These are phyloP conservation scores for Cyberlindnera amylophila DNA, from an alignment of 805 yeast genomes.

Conservation along the genomic window DNA sequence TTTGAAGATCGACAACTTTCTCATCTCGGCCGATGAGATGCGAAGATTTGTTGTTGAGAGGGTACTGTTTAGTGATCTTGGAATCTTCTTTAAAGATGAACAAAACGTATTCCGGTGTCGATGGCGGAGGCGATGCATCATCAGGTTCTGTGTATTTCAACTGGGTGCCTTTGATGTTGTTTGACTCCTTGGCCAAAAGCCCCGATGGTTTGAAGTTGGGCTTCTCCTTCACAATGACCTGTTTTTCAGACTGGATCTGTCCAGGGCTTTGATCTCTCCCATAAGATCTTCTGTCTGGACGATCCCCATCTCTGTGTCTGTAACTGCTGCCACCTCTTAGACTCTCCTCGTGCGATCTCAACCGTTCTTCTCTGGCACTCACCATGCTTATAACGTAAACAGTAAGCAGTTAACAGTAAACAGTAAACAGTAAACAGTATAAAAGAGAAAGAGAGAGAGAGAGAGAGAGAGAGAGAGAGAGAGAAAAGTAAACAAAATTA, in stretches of 20 bases:
- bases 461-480: too few species aligned
- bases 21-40: constrained; percentile 36
- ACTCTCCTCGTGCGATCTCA: not conserved
- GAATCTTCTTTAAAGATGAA: constrained; percentile 29
- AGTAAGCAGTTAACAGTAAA: too few species aligned
- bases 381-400: too few species aligned
- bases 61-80: constrained; percentile 23
- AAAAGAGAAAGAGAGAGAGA: too few species aligned
- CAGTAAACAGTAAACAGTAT: too few species aligned
- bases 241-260: not conserved
- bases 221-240: constrained; percentile 17
- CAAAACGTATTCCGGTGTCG: constrained; percentile 26
- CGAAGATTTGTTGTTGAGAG: constrained; percentile 27
- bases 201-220: constrained; percentile 42
- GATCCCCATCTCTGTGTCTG: not conserved
- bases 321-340: too few species aligned
- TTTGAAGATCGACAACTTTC: constrained; percentile 34
- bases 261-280: not conserved
- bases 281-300: too few species aligned
- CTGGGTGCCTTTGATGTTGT: constrained; percentile 33
- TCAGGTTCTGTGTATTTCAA: constrained; percentile 36
- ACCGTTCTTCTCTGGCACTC: not conserved
- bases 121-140: constrained; percentile 32
- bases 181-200: constrained; percentile 37
- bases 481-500: too few species aligned